Evolutionary conservation across 2,329 filamentous ascomycete genomes (phyloP).

Genomic region (Phoma sp.): DNA sequence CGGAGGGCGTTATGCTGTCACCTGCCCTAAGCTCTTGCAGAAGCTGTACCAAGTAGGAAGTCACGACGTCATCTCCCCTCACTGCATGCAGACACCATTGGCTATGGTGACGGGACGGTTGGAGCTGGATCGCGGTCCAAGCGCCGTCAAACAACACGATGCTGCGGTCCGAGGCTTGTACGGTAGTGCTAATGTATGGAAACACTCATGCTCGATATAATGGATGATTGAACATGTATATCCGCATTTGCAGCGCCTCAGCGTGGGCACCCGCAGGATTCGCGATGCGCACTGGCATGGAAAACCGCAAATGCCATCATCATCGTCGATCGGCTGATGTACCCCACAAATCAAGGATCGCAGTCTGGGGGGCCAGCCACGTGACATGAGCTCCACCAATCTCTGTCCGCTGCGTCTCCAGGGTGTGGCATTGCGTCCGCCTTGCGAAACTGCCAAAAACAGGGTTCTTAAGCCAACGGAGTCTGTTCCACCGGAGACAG

Average conservation of each 20-base stretch:
- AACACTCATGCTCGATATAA: neutral
- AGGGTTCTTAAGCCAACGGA: slow-evolving; percentile 6
- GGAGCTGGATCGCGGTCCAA: slow-evolving; percentile 14
- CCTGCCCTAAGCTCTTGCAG: slow-evolving; percentile 33
- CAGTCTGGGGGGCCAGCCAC: slow-evolving; percentile 12
- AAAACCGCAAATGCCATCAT: slow-evolving; percentile 17
- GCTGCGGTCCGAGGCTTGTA: slow-evolving; percentile 5
- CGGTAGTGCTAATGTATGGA: neutral
- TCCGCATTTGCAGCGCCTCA: neutral
- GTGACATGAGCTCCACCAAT: slow-evolving; percentile 18
- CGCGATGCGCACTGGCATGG: slow-evolving; percentile 11
- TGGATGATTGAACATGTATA: neutral
- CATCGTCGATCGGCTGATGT: slow-evolving; percentile 11
- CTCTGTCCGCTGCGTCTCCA: neutral
- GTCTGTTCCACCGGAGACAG: too few relatives aligned
- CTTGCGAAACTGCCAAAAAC: slow-evolving; percentile 15
- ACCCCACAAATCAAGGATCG: slow-evolving; percentile 20
- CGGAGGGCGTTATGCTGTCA: slow-evolving; percentile 28
- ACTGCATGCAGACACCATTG: slow-evolving; percentile 32
- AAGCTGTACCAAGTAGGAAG: slow-evolving; percentile 36
- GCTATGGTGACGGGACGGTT: slow-evolving; percentile 17
- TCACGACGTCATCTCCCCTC: slow-evolving; percentile 41
- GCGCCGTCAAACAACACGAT: slow-evolving; percentile 15
- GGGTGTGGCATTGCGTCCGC: slow-evolving; percentile 11
- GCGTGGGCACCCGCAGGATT: neutral